phyloP scores from a whole-genome alignment of 2,329 filamentous ascomycete species.

The Chrysoporthe austroafricana region DNA sequence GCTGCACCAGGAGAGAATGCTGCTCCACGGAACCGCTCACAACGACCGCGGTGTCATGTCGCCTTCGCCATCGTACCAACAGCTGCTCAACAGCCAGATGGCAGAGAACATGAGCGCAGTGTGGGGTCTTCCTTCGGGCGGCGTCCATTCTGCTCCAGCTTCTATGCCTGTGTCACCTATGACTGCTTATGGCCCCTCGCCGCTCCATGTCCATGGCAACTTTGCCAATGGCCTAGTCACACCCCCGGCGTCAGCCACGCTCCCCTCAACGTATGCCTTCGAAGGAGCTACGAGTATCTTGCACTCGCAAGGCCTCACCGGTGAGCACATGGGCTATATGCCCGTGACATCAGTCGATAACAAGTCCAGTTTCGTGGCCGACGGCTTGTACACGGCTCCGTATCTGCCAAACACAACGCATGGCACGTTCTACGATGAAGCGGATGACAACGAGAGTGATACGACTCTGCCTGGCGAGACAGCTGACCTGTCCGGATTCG shows the following conservation, averaged over 20 bases:
- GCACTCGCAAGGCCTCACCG: slow-evolving; percentile 33
- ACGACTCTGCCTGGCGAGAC: slow-evolving; percentile 25
- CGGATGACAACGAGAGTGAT: slow-evolving; percentile 28
- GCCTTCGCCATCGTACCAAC: slow-evolving; percentile 53
- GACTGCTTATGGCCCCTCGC: slow-evolving; percentile 25
- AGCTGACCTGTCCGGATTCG: slow-evolving; percentile 18
- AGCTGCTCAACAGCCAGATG: slow-evolving; percentile 59
- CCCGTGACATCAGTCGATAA: slow-evolving; percentile 39
- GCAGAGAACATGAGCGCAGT: slow-evolving; percentile 58
- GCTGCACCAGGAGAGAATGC: slow-evolving; percentile 56
- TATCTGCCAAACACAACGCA: slow-evolving; percentile 34
- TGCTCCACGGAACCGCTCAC: slow-evolving; percentile 37
- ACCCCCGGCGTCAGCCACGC: slow-evolving; percentile 57
- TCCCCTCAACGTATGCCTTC: slow-evolving; percentile 54
- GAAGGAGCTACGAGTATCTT: slow-evolving; percentile 36
- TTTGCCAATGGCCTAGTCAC: slow-evolving; percentile 59
- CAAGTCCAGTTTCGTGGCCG: slow-evolving; percentile 36
- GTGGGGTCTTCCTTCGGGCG: slow-evolving; percentile 39
- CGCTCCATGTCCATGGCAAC: slow-evolving; percentile 50
- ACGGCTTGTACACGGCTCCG: slow-evolving; percentile 31
- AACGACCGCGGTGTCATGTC: slow-evolving; percentile 54
- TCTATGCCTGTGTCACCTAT: slow-evolving; percentile 28
- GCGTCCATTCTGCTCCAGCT: slow-evolving; percentile 19
- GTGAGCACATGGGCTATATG: slow-evolving; percentile 44
- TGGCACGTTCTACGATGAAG: slow-evolving; percentile 25